Evolutionary conservation across 129 eudicot species (phyloP).

Genomic region (Centaurea solstitialis): DNA sequence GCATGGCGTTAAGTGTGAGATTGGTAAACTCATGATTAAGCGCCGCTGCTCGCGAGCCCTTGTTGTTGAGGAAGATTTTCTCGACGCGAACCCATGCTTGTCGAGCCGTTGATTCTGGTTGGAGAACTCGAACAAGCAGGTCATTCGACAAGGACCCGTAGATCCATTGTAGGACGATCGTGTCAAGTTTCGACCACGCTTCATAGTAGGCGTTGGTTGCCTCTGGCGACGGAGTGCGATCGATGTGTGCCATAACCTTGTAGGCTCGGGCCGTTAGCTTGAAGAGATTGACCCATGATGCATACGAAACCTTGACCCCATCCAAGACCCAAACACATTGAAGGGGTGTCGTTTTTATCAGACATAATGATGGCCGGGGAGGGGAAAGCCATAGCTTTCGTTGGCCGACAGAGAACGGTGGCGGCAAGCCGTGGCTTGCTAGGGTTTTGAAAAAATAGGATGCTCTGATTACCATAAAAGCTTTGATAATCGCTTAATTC

Average conservation of each 20-base stretch:
- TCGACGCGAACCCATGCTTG: not conserved
- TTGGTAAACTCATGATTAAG: not conserved
- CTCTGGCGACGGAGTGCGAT: no score
- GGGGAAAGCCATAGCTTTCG: not conserved
- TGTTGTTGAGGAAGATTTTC: constrained; percentile 1
- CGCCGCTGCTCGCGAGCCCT: not conserved
- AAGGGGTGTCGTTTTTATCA: not conserved
- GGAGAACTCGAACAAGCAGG: not conserved
- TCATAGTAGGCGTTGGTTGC: no score
- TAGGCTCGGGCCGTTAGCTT: no score
- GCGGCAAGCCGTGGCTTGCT: not conserved
- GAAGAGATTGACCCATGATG: no score
- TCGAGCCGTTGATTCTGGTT: not conserved
- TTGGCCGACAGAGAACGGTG: not conserved
- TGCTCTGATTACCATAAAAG: not conserved
- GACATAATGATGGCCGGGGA: not conserved
- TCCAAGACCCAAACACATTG: no score
- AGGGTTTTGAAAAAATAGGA: not conserved
- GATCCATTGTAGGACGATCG: not conserved
- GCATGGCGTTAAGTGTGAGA: not conserved
- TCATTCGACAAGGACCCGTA: not conserved
- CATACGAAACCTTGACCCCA: no score
- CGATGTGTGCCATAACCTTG: no score
- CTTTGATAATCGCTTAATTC: not conserved
- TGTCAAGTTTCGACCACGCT: not conserved